Percentiles rank a stretch among this genome's conserved stretches.
phyloP scores from a whole-genome alignment of 169 alveolate species.

The Amoebophrya sp. region DNA sequence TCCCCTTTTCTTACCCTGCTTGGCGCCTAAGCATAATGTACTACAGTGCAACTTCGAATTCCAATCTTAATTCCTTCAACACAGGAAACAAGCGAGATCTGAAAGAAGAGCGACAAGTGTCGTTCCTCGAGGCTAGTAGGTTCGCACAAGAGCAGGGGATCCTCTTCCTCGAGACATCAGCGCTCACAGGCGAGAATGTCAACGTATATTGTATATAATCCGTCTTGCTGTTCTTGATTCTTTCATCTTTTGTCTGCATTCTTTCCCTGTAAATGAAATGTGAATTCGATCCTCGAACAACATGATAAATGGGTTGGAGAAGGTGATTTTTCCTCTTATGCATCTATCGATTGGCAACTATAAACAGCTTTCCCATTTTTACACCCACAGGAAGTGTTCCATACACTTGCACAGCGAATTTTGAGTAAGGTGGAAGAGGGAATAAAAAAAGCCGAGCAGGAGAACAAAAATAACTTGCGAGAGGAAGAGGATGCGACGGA shows the following conservation, averaged over 20 bases:
- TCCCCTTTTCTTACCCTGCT: no score
- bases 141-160: slow-evolving; percentile 64
- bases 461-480: background rate
- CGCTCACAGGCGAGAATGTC: slow-evolving; percentile 67
- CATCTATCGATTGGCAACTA: no score
- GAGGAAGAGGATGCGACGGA: no score
- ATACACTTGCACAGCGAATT: slow-evolving; percentile 55
- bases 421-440: slow-evolving; percentile 61
- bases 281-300: no score
- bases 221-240: background rate
- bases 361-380: no score
- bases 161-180: slow-evolving; percentile 65
- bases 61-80: no score
- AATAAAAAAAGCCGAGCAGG: background rate
- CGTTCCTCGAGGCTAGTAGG: slow-evolving; percentile 61
- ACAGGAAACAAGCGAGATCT: background rate
- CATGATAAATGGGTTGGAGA: no score
- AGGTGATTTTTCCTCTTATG: no score
- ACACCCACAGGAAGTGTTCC: slow-evolving; percentile 59
- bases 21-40: no score
- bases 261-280: no score
- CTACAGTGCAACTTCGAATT: no score
- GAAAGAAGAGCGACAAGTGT: slow-evolving; percentile 56
- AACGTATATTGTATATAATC: background rate
- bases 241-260: background rate